Evolutionary conservation across 495 filamentous ascomycete species (phyloP).

Genomic region (Parathielavia hyrcaniae): DNA sequence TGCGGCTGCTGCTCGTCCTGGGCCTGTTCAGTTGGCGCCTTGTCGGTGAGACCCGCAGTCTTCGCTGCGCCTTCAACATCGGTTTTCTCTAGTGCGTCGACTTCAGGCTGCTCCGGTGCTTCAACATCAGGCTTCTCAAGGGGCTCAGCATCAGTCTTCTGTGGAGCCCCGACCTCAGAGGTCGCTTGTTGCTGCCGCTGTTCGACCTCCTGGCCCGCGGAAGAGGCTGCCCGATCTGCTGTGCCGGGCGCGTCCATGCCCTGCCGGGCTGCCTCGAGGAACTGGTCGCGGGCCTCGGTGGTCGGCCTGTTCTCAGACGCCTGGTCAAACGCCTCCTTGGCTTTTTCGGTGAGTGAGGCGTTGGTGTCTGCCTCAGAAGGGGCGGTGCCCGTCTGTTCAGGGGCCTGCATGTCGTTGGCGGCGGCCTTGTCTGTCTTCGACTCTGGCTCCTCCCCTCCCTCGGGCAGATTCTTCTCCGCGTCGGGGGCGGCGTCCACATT

Average conservation of each 20-base stretch:
- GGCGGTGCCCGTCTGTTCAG: too few relatives aligned
- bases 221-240: background rate
- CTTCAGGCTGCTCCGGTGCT: background rate
- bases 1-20: background rate
- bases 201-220: background rate
- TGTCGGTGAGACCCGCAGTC: background rate
- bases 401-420: slow-evolving; percentile 9
- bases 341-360: slow-evolving; percentile 24
- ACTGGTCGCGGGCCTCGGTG: slow-evolving; percentile 21
- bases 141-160: background rate
- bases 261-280: slow-evolving; percentile 23
- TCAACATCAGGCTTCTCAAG: background rate
- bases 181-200: background rate
- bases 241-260: background rate
- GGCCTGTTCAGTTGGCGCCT: background rate
- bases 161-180: background rate
- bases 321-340: slow-evolving; percentile 28
- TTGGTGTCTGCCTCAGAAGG: slow-evolving; percentile 4
- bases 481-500: background rate
- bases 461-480: slow-evolving; percentile 8
- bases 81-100: background rate
- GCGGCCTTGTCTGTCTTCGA: slow-evolving; percentile 3
- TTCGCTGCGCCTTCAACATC: background rate
- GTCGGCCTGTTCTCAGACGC: slow-evolving; percentile 29
- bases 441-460: slow-evolving; percentile 46